A percentile compares a stretch with the other conserved stretches of the same genome.
phyloP scores from a whole-genome alignment of 2,329 filamentous ascomycete species.

The Penicillium rolfsii region DNA sequence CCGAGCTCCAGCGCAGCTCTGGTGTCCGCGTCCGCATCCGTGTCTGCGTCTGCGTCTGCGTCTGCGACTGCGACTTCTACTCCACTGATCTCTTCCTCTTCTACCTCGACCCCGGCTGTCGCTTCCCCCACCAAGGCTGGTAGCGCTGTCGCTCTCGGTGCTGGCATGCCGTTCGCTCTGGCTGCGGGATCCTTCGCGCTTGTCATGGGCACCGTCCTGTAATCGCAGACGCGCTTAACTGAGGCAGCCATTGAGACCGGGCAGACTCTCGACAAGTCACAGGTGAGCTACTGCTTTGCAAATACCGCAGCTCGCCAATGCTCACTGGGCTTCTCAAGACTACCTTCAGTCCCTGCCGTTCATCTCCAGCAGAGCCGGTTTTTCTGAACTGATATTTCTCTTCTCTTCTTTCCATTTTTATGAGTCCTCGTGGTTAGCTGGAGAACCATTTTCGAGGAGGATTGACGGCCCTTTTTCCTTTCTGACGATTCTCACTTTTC shows the following conservation, averaged over 20 bases:
- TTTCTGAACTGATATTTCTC: constrained; percentile 24
- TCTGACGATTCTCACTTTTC: constrained; percentile 20
- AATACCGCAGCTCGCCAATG: background rate
- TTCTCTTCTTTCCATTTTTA: constrained; percentile 23
- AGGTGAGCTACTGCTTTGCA: background rate
- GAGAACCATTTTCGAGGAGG: constrained; percentile 26
- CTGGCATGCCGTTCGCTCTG: constrained; percentile 37
- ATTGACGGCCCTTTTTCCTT: constrained; percentile 25
- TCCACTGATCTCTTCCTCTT: constrained; percentile 18
- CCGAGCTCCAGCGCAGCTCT: constrained; percentile 25
- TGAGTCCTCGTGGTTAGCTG: constrained; percentile 27
- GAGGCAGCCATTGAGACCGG: constrained; percentile 1
- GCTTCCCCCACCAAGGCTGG: constrained; percentile 24
- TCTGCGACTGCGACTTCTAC: constrained; percentile 25
- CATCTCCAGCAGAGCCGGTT: constrained; percentile 30
- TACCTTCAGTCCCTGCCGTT: constrained; percentile 21
- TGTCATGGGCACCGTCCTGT: constrained; percentile 41
- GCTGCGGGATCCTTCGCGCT: constrained; percentile 45
- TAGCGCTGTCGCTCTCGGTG: constrained; percentile 27
- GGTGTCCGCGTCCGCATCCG: constrained; percentile 15
- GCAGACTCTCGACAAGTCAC: background rate
- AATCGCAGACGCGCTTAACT: constrained; percentile 21
- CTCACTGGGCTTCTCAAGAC: constrained; percentile 3
- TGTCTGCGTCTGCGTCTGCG: constrained; percentile 19
- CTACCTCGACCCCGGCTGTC: constrained; percentile 18